Percentiles rank a stretch among this genome's conserved stretches.
Evolutionary conservation across 129 eudicot genomes (phyloP).

Genomic region (Escallonia rubra): DNA sequence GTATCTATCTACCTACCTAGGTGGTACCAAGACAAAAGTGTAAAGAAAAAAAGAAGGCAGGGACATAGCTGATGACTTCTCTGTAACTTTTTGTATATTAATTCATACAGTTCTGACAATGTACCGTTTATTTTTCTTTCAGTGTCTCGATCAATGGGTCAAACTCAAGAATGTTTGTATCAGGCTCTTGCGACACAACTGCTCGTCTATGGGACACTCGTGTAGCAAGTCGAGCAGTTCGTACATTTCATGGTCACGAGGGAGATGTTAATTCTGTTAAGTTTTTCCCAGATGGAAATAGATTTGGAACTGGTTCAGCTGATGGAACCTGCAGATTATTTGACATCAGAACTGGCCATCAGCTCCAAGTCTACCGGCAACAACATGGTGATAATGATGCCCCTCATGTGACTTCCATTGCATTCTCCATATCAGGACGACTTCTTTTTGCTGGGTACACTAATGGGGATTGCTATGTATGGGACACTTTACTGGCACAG

Average conservation of each 20-base stretch:
- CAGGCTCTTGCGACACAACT: conserved; percentile 90
- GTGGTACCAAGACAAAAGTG: too few relatives aligned
- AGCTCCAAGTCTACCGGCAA: conserved; percentile 79
- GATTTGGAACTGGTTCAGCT: conserved; percentile 94
- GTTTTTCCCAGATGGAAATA: conserved; percentile 95
- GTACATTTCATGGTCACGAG: conserved; percentile 82
- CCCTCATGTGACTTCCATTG: conserved; percentile 64
- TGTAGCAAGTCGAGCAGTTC: conserved; percentile 89
- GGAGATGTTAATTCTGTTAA: conserved; percentile 91
- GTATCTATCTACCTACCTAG: too few relatives aligned
- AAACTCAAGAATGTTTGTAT: conserved; percentile 77
- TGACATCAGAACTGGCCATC: conserved; percentile 97
- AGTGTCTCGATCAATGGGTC: conserved; percentile 78
- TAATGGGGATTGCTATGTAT: conserved; percentile 83
- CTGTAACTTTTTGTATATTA: not conserved
- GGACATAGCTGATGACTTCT: too few relatives aligned
- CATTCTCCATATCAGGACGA: conserved; percentile 86
- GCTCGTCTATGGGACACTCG: conserved; percentile 96
- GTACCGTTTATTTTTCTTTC: conserved; percentile 10
- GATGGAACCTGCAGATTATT: conserved; percentile 87
- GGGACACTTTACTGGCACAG: conserved; percentile 96
- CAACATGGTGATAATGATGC: conserved; percentile 37
- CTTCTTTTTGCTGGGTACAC: conserved; percentile 86
- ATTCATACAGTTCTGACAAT: not conserved
- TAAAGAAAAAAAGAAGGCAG: too few relatives aligned